A percentile compares a stretch with the other conserved stretches of the same genome.
These are phyloP conservation scores for Corchorus capsularis DNA, from an alignment of 345 rosid genomes.

Conservation along the genomic window DNA sequence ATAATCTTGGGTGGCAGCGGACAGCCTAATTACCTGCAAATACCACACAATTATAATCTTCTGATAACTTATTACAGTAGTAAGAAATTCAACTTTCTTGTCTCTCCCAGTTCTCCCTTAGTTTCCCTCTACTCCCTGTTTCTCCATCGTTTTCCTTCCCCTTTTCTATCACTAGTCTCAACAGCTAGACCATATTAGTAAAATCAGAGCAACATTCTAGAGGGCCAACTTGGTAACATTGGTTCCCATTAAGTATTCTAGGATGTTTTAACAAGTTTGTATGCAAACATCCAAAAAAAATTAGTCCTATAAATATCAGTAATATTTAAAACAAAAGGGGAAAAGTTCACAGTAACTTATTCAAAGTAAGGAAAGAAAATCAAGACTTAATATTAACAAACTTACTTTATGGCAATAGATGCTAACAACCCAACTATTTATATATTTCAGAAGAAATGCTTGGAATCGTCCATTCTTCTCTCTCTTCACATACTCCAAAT, in stretches of 20 bases:
- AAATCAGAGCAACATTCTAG: neutral
- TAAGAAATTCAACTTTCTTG: constrained; percentile 2
- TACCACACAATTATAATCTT: constrained; percentile 6
- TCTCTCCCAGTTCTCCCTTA: constrained; percentile 1
- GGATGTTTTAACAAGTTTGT: neutral
- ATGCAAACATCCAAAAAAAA: neutral
- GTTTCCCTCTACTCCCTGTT: neutral
- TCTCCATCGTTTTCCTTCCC: neutral
- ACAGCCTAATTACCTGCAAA: constrained; percentile 85
- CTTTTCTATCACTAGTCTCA: neutral
- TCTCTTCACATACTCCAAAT: constrained; percentile 82
- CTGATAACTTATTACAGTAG: neutral
- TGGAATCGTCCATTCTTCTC: constrained; percentile 72
- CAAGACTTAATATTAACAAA: constrained; percentile 9
- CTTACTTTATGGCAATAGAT: constrained; percentile 95
- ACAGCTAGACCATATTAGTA: neutral
- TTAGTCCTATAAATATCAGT: neutral
- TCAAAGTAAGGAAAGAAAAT: neutral
- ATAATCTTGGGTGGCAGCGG: constrained; percentile 94
- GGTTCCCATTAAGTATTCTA: neutral
- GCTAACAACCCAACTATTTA: constrained; percentile 77
- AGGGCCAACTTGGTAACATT: neutral
- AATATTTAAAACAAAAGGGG: neutral
- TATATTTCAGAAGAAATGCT: constrained; percentile 64
- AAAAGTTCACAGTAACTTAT: neutral